Conservation (phyloP, 192 early-diverging fungal genomes). For the Backusella luteola region DNA sequence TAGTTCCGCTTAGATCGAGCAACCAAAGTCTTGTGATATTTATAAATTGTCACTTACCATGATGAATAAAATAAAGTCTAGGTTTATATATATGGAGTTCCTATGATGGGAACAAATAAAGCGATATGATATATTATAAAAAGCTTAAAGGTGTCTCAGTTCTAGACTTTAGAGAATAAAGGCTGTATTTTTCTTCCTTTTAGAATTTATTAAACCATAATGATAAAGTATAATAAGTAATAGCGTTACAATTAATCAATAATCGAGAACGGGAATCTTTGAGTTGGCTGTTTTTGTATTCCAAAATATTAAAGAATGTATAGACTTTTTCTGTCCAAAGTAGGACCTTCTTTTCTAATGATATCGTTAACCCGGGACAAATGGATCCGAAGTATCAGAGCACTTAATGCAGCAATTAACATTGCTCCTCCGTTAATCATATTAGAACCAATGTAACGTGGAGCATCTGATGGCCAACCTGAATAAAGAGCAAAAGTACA, state of each 20-base stretch:
- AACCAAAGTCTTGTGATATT: too few species aligned
- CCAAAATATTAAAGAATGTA: neutral
- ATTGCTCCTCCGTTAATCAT: slow-evolving; percentile 35
- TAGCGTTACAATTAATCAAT: too few species aligned
- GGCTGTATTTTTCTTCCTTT: too few species aligned
- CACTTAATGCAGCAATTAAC: slow-evolving; percentile 30
- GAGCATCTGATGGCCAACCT: slow-evolving; percentile 31
- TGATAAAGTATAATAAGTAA: too few species aligned
- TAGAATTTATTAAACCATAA: too few species aligned
- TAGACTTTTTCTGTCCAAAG: neutral
- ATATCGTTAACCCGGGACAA: slow-evolving; percentile 16
- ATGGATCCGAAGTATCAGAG: slow-evolving; percentile 16
- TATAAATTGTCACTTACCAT: too few species aligned
- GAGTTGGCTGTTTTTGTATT: neutral
- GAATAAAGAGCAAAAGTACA: slow-evolving; percentile 37
- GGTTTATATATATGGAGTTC: too few species aligned
- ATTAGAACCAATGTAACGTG: slow-evolving; percentile 36
- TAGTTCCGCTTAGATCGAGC: neutral
- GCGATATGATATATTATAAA: too few species aligned
- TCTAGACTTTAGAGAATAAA: too few species aligned
- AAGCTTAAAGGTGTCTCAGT: too few species aligned
- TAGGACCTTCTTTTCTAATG: slow-evolving; percentile 15
- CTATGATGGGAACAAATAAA: too few species aligned
- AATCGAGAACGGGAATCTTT: neutral
- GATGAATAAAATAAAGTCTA: too few species aligned